Percentiles rank a stretch among this genome's conserved stretches.
phyloP scores from a whole-genome alignment of 345 rosid species.

The Heritiera littoralis region DNA sequence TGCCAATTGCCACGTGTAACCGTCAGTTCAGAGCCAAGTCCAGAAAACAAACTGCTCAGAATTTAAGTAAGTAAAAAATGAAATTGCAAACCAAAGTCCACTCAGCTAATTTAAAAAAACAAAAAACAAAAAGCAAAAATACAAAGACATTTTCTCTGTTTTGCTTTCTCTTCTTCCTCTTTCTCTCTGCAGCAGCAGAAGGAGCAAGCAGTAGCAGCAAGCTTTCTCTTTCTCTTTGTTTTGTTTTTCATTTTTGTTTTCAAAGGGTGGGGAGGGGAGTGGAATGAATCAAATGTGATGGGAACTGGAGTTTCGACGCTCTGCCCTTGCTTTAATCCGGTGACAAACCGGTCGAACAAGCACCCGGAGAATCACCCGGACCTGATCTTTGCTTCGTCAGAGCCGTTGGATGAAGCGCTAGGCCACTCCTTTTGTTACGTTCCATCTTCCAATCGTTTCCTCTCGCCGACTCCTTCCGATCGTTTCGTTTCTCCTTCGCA shows the following conservation, averaged over 20 bases:
- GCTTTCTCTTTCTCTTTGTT: background rate
- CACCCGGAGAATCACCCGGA: constrained; percentile 41
- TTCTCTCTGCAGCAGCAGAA: constrained; percentile 23
- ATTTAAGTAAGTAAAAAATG: constrained; percentile 10
- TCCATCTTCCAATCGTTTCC: constrained; percentile 83
- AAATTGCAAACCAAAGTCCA: constrained; percentile 37
- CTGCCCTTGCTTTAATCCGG: constrained; percentile 75
- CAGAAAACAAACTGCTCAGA: constrained; percentile 29
- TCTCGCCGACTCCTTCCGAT: constrained; percentile 85
- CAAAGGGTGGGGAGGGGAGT: constrained; percentile 33
- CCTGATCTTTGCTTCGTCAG: constrained; percentile 51
- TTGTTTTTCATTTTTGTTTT: constrained; percentile 30
- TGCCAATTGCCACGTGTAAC: constrained; percentile 42
- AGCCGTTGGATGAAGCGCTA: constrained; percentile 86
- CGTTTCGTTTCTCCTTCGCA: constrained; percentile 80
- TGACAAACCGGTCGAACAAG: constrained; percentile 40
- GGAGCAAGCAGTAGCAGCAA: background rate
- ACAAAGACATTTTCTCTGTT: constrained; percentile 10
- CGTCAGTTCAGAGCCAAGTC: constrained; percentile 40
- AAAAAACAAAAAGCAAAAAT: constrained; percentile 9
- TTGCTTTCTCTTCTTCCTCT: constrained; percentile 7
- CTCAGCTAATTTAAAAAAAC: constrained; percentile 36
- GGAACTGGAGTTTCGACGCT: constrained; percentile 86
- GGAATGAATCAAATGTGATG: constrained; percentile 88
- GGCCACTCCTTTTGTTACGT: constrained; percentile 98